A percentile compares a stretch with the other conserved stretches of the same genome.
These are phyloP conservation scores for Cicer judaicum DNA, from an alignment of 306 rosid species.

Conservation along the genomic window DNA sequence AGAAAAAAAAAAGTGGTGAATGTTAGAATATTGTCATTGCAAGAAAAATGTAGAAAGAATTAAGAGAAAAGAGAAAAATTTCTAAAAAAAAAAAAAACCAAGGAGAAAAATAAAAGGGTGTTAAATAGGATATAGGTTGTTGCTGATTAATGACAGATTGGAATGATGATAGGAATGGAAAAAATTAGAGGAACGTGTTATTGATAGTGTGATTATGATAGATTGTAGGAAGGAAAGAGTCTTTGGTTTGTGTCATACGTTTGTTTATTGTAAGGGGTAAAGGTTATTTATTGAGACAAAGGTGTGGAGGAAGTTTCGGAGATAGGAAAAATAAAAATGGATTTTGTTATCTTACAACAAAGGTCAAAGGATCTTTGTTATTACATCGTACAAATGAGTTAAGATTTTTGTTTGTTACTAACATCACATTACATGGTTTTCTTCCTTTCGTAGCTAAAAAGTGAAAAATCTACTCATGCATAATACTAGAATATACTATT, in stretches of 20 bases:
- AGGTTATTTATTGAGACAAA: slow-evolving; percentile 31
- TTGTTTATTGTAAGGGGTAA: background rate
- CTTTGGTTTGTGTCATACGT: slow-evolving; percentile 34
- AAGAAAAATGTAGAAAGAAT: slow-evolving; percentile 42
- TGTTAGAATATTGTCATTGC: slow-evolving; percentile 46
- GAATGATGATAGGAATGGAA: slow-evolving; percentile 49
- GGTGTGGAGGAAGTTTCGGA: slow-evolving; percentile 56
- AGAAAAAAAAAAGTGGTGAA: slow-evolving; percentile 37
- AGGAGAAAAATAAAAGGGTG: slow-evolving; percentile 37
- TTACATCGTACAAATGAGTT: slow-evolving; percentile 20
- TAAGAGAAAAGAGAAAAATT: slow-evolving; percentile 29
- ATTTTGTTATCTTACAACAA: slow-evolving; percentile 32
- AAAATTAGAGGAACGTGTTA: slow-evolving; percentile 40
- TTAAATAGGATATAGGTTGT: slow-evolving; percentile 38
- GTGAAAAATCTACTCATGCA: background rate
- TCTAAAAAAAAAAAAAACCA: slow-evolving; percentile 43
- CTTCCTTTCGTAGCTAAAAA: slow-evolving; percentile 4
- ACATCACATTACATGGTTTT: background rate
- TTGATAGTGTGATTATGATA: slow-evolving; percentile 44
- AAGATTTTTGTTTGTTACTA: background rate
- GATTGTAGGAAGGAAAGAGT: slow-evolving; percentile 57
- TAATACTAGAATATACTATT: background rate
- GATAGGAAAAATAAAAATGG: slow-evolving; percentile 8
- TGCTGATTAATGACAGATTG: slow-evolving; percentile 51
- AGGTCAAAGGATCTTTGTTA: slow-evolving; percentile 4